These are phyloP conservation scores for Verbascum thapsus DNA, from an alignment of 257 asterid genomes.

Conservation along the genomic window DNA sequence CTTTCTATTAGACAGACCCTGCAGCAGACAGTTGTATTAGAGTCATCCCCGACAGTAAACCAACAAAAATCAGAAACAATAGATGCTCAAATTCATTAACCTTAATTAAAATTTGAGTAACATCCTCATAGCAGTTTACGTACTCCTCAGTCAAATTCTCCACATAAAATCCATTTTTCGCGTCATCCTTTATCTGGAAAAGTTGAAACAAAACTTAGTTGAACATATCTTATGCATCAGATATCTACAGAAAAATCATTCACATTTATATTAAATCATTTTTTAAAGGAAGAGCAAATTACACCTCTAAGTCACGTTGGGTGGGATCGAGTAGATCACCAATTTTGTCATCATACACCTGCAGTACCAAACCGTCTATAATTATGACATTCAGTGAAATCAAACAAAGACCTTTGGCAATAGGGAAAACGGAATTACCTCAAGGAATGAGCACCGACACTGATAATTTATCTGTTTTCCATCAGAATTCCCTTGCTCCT, in stretches of 20 bases:
- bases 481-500: slow-evolving; percentile 75
- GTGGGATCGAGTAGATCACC: slow-evolving; percentile 93
- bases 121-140: slow-evolving; percentile 78
- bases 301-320: slow-evolving; percentile 78
- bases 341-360: slow-evolving; percentile 87
- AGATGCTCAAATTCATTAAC: slow-evolving; percentile 37
- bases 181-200: slow-evolving; percentile 79
- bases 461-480: slow-evolving; percentile 77
- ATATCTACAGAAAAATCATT: background rate
- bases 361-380: slow-evolving; percentile 25
- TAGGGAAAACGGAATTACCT: slow-evolving; percentile 48
- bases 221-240: background rate
- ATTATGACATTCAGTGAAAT: slow-evolving; percentile 11
- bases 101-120: slow-evolving; percentile 83
- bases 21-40: slow-evolving; percentile 27
- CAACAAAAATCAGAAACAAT: slow-evolving; percentile 2
- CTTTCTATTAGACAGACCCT: slow-evolving; percentile 93
- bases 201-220: slow-evolving; percentile 21
- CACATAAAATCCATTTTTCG: slow-evolving; percentile 80
- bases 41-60: background rate
- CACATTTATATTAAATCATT: background rate
- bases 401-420: slow-evolving; percentile 5
- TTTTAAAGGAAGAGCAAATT: slow-evolving; percentile 7
- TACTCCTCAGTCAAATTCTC: slow-evolving; percentile 92
- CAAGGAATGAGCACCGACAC: slow-evolving; percentile 96